Conservation (phyloP, 148 eudicot genomes). For the Camellia granthamiana region DNA sequence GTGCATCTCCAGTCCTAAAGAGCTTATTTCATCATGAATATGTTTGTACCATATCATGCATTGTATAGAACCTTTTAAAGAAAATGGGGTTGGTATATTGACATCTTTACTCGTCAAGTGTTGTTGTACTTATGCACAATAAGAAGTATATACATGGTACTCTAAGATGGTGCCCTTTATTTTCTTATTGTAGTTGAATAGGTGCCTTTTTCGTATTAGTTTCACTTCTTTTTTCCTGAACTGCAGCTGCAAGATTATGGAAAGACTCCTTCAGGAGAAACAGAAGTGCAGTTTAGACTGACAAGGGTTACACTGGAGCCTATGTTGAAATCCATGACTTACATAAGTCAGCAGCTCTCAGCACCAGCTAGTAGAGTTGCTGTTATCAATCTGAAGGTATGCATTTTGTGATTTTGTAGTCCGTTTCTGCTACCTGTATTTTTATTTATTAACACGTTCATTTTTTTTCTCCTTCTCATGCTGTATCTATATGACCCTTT, state of each 20-base stretch:
- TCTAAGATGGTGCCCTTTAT: not conserved
- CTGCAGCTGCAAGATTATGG: slow-evolving; percentile 36
- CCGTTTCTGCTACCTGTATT: not conserved
- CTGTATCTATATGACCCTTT: not conserved
- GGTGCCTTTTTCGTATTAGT: not conserved
- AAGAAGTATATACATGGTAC: not conserved
- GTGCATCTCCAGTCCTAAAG: not conserved
- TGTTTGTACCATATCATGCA: not conserved
- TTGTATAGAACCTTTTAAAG: not conserved
- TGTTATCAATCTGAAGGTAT: slow-evolving; percentile 39
- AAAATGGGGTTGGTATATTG: not conserved
- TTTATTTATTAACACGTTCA: not conserved
- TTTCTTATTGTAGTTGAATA: not conserved
- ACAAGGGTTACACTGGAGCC: slow-evolving; percentile 37
- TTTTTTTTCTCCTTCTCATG: not conserved
- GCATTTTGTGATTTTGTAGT: slow-evolving; percentile 19
- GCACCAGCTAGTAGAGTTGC: slow-evolving; percentile 29
- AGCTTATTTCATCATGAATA: not conserved
- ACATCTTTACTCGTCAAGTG: not conserved
- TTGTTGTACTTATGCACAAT: not conserved
- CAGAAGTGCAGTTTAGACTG: slow-evolving; percentile 31
- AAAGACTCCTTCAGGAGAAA: slow-evolving; percentile 29
- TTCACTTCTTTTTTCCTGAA: slow-evolving; percentile 2
- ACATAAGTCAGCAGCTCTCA: slow-evolving; percentile 33
- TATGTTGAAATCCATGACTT: slow-evolving; percentile 37